Base-by-base conservation (phyloP, 73 alveolate genomes). In the Breviolum minutum region DNA sequence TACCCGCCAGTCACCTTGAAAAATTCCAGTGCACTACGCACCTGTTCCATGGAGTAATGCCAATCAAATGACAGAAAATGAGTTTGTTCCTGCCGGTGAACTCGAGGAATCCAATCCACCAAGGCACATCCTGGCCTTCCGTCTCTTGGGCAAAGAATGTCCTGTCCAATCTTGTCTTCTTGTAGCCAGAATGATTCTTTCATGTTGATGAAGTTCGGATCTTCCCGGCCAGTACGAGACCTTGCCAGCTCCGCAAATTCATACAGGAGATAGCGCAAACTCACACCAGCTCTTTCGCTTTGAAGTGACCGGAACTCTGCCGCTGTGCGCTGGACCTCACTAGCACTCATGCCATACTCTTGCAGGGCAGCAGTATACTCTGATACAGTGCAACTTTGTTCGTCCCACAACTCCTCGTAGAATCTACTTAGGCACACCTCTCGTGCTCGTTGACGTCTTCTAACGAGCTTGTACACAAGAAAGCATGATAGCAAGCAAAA, bases 61-160 rank as follows among this genome's bases (percentile, higher is more conserved):
- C 96, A 89, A 63, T 60, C 70, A 85, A 85, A 89, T 70, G 96
- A 89, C 96, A 89, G 22, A 24, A 89, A 89, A 20, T 89, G 96
- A 22, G 96, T 89, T 70, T 89, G 85, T n/a, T 30, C 74, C 48
- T 27, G 77, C n/a, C 86, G 86, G 70, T 89, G 74, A 14, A 29
- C 71, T 29, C 73, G 85, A 5, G 96, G 71, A 69, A 70, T 68
- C 87, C 85, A 89, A 26, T 89, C 96, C 40, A 89, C 73, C 96
- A 89, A 62, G 66, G 96, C 96, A 48, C 96, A 89, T 17, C 96
- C 96, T 8, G 73, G 73, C 60, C 74, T 60, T 22, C 96, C 96
- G 27, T 89, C 96, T 17, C 96, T 40, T 7, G 96, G 87, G 76
- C 96, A 89, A 48, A 40, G 29, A 20, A 89, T 40, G 71, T 70